A percentile compares a stretch with the other conserved stretches of the same genome.
phyloP scores from a whole-genome alignment of 139 green algal species.

The Chlamydomonas sp. region DNA sequence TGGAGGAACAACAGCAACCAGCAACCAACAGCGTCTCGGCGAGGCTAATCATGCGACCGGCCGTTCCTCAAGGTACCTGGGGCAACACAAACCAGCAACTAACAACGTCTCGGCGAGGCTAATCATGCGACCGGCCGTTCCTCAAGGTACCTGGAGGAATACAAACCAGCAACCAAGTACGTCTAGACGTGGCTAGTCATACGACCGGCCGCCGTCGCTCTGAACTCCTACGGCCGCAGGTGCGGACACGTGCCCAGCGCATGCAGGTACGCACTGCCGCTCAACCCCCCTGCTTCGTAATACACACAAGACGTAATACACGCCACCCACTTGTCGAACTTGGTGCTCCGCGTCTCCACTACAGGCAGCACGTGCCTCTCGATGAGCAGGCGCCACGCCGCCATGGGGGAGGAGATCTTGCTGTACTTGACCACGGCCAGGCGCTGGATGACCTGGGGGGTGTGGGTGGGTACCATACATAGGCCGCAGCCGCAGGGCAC shows the following conservation, averaged over 20 bases:
- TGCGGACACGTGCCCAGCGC: too few relatives aligned
- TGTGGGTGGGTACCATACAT: not conserved
- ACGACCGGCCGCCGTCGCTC: too few relatives aligned
- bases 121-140: slow-evolving; percentile 43
- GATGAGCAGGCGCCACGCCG: slow-evolving; percentile 63
- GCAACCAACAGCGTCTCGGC: too few relatives aligned
- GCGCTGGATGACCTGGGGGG: slow-evolving; percentile 22
- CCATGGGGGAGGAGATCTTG: slow-evolving; percentile 55
- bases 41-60: slow-evolving; percentile 27
- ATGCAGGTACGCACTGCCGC: too few relatives aligned
- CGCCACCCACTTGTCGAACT: slow-evolving; percentile 35
- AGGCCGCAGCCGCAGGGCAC: not conserved
- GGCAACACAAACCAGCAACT: not conserved
- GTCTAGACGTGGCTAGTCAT: too few relatives aligned
- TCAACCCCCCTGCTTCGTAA: not conserved
- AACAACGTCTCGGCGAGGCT: too few relatives aligned
- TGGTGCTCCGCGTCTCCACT: slow-evolving; percentile 44
- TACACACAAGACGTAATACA: not conserved
- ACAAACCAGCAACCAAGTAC: not conserved
- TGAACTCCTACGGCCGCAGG: too few relatives aligned
- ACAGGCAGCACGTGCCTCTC: slow-evolving; percentile 64
- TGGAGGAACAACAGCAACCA: slow-evolving; percentile 1
- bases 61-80: slow-evolving; percentile 47
- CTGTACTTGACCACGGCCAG: slow-evolving; percentile 55
- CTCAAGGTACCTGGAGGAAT: not conserved